Evolutionary conservation across 257 asterid species (phyloP).

Genomic region (Sherardia arvensis): DNA sequence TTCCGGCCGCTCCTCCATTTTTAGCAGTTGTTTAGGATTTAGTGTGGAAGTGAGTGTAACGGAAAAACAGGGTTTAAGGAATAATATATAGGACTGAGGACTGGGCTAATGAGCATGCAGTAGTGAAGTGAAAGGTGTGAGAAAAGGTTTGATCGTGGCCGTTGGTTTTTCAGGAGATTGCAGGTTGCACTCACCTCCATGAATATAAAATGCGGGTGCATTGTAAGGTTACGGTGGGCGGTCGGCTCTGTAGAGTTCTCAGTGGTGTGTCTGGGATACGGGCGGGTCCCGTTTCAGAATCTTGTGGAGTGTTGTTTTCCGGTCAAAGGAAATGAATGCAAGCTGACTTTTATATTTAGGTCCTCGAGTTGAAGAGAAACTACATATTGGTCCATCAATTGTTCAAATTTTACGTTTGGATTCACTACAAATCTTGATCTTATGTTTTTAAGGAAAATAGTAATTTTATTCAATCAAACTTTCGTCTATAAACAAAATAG

Average conservation of each 20-base stretch:
- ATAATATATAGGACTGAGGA: constrained; percentile 9
- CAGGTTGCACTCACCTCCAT: constrained; percentile 3
- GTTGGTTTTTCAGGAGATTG: constrained; percentile 6
- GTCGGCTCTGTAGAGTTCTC: background rate
- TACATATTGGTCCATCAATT: background rate
- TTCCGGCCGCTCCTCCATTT: constrained; percentile 93
- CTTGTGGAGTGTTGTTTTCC: background rate
- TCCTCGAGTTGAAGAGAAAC: background rate
- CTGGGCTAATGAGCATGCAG: constrained; percentile 3
- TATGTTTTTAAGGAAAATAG: no score
- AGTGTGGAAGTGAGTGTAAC: constrained; percentile 12
- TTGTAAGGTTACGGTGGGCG: background rate
- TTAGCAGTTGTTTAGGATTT: background rate
- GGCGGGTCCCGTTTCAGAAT: background rate
- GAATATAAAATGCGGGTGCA: background rate
- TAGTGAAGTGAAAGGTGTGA: background rate
- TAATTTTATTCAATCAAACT: no score
- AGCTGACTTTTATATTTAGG: background rate
- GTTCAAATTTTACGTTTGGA: background rate
- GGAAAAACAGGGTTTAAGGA: constrained; percentile 5
- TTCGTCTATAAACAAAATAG: no score
- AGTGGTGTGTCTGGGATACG: background rate
- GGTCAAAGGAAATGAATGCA: background rate
- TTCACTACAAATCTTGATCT: no score
- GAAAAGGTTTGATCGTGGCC: constrained; percentile 15